A percentile compares a stretch with the other conserved stretches of the same genome.
Evolutionary conservation across 306 rosid genomes (phyloP).

Genomic region (Cotoneaster glaucophyllus): DNA sequence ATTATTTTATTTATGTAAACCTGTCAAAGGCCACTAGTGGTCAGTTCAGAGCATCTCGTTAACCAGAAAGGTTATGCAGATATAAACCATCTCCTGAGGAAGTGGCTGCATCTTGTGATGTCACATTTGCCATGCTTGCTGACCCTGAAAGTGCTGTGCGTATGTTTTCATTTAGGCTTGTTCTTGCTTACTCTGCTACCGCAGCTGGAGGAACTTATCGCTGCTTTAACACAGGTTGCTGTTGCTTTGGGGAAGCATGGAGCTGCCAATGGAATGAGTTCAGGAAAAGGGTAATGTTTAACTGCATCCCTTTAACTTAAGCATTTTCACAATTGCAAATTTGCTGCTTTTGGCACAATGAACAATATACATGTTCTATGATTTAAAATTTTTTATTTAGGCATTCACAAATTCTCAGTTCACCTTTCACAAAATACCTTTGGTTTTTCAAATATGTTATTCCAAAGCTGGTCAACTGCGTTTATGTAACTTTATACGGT

Average conservation of each 20-base stretch:
- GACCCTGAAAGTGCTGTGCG: slow-evolving; percentile 95
- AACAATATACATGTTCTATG: background rate
- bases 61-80: slow-evolving; percentile 37
- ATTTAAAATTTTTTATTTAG: background rate
- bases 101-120: slow-evolving; percentile 88
- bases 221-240: slow-evolving; percentile 42
- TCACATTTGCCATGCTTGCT: slow-evolving; percentile 97
- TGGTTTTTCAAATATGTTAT: slow-evolving; percentile 4
- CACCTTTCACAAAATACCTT: background rate
- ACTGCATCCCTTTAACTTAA: background rate
- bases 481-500: slow-evolving; percentile 2
- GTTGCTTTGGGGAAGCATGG: slow-evolving; percentile 88
- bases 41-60: slow-evolving; percentile 3
- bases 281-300: slow-evolving; percentile 78
- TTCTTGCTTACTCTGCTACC: slow-evolving; percentile 1
- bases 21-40: slow-evolving; percentile 1
- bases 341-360: background rate
- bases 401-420: background rate
- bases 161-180: slow-evolving; percentile 21
- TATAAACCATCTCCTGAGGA: slow-evolving; percentile 74
- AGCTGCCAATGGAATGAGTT: slow-evolving; percentile 66
- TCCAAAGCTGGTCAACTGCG: slow-evolving; percentile 11
- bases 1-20: background rate
- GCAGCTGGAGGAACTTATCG: slow-evolving; percentile 10
- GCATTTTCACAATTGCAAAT: background rate